Evolutionary conservation across 2,329 filamentous ascomycete genomes (phyloP), one percentile per base, ranked within the genome.

Genomic region (Pseudonectria foliicola): DNA sequence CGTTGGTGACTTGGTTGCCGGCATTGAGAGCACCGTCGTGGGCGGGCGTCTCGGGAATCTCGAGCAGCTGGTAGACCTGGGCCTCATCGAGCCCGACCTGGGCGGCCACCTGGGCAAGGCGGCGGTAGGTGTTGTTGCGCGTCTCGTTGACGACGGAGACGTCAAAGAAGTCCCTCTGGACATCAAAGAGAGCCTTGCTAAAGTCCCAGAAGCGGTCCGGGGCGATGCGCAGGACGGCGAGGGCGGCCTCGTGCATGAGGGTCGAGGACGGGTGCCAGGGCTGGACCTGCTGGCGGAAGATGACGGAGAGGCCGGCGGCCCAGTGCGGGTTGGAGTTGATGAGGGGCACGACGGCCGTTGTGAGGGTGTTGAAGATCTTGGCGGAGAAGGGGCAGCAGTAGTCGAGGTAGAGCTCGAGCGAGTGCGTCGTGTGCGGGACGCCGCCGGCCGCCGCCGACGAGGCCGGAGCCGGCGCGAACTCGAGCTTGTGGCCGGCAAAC

Each of bases 241-340:
- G 74, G 4, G 70, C 89, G 23, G 88, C 84, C 71, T 96, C 90
- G 66, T 90, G 85, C 37, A 76, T 70, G 10, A 88, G 71, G 6
- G 83, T 88, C 27, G 79, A 88, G 13, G 83, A 87, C 2, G 90
- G 90, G 64, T 96, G 89, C 90, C 90, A 95, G 11, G 88, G 87
- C 66, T 95, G 88, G 53, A 95, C 77, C 59, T 95, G 88, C 59
- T 90, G 89, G 32, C 89, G 82, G 70, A 95, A 85, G 53, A 96
- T 75, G 49, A 94, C 70, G 50, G 84, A 73, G 3, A 95, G 65
- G 42, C 70, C 71, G 40, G 67, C 48, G 11, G 67, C 58, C 57
- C 67, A 70, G 15, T 64, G 50, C 44, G 83, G 79, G 50, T 79
- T 78, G 32, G 68, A 50, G 42, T 71, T 68, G 48, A 94, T 70